Evolutionary conservation across 2,329 filamentous ascomycete genomes (phyloP).

Genomic region (Alternaria incomplexa): DNA sequence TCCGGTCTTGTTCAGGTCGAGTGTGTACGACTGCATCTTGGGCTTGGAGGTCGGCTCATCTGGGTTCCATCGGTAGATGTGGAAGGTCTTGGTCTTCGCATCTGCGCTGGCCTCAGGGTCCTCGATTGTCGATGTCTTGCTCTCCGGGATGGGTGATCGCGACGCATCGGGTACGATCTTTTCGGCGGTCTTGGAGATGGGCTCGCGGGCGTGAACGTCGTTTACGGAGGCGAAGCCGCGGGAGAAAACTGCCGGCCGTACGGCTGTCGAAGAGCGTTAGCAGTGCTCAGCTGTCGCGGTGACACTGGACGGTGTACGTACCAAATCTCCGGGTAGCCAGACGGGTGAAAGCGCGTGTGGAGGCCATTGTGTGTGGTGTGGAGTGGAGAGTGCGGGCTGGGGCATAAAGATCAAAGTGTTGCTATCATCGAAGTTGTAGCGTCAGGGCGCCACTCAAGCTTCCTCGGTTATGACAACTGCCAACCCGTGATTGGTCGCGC

Average conservation of each 20-base stretch:
- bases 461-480: constrained; percentile 21
- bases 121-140: constrained; percentile 65
- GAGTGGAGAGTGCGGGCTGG: constrained; percentile 36
- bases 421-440: constrained; percentile 32
- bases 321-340: constrained; percentile 47
- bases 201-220: constrained; percentile 41
- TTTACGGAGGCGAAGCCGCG: constrained; percentile 48
- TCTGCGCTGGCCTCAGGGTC: constrained; percentile 65
- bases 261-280: constrained; percentile 38
- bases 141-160: constrained; percentile 50
- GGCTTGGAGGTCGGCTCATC: constrained; percentile 93
- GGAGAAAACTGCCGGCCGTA: constrained; percentile 45
- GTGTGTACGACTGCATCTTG: constrained; percentile 89
- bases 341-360: constrained; percentile 47
- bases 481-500: constrained; percentile 10
- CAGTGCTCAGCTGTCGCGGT: constrained; percentile 27
- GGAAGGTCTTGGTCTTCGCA: constrained; percentile 86
- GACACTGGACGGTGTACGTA: constrained; percentile 23
- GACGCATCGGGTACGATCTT: constrained; percentile 35
- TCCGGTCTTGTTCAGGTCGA: constrained; percentile 98
- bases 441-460: constrained; percentile 17
- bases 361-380: constrained; percentile 43
- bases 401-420: constrained; percentile 26
- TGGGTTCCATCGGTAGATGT: constrained; percentile 99
- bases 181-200: constrained; percentile 41